Base-by-base conservation (phyloP, 495 filamentous ascomycete genomes). In the Hyaloscypha variabilis region DNA sequence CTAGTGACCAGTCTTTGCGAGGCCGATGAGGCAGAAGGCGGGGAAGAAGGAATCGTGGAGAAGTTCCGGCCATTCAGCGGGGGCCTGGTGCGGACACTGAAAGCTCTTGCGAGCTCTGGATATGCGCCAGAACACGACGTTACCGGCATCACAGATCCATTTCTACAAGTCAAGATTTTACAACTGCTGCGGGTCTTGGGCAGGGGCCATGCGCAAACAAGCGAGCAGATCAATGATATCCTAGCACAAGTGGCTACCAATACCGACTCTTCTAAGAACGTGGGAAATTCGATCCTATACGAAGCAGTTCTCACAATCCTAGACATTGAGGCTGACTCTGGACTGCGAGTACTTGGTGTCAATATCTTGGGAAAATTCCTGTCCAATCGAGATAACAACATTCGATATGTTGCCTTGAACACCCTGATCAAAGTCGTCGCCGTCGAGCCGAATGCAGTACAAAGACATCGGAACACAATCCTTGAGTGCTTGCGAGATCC, bases 121-220 rank as follows among this genome's bases (percentile, higher is more conserved):
- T 99, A 98, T 78, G 94, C 95, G 6, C 96, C 95, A 17, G 95
- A 99, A 72, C 95, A 99, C 74, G 95, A 99, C 73, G 95, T 99
- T 13, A 96, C 93, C 17, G 95, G 95, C 23, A 97, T 99, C 65
- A 96, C 96, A 31, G 95, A 99, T 79, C 95, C 95, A n/a, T 99
- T 99, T 81, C 77, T 99, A 49, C 95, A 99, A 76, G 93, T 96
- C 77, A 98, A 97, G 82, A 93, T 99, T 58, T 79, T 99, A 59
- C 87, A 88, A 57, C 77, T 99, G 60, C 82, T 99, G 53, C 84
- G 94, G 63, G 90, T 96, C 8, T 80, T 99, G 24, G 93, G 88
- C 23, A 88, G 92, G 62, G 95, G 95, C 50, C 93, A 99, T 78
- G 81, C 88, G 26, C 84, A 92, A 63, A 94, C 92, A 10, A 97